Evolutionary conservation across 306 rosid species (phyloP).

Genomic region (barrel medic (Medicago truncatula)): DNA sequence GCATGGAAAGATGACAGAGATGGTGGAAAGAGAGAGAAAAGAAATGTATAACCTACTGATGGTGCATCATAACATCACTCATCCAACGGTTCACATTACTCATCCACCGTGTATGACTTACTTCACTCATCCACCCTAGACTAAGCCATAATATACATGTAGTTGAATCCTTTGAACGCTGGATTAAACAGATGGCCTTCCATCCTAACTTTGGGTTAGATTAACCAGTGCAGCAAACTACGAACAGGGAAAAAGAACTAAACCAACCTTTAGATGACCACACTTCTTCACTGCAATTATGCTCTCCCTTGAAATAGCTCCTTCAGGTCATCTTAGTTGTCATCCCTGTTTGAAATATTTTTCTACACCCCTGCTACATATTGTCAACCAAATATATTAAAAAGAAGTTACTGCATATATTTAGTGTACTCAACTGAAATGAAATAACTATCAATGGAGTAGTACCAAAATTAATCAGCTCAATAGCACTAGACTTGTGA

Average conservation of each 20-base stretch:
- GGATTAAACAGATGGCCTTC: too few relatives aligned
- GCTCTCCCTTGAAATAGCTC: slow-evolving; percentile 92
- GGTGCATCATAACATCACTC: too few relatives aligned
- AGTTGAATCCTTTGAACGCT: not conserved
- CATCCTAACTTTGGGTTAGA: too few relatives aligned
- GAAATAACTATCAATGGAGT: slow-evolving; percentile 56
- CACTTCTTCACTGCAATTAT: slow-evolving; percentile 84
- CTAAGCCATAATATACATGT: not conserved
- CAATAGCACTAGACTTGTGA: slow-evolving; percentile 97
- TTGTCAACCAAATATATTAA: slow-evolving; percentile 16
- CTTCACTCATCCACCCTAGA: too few relatives aligned
- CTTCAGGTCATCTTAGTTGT: slow-evolving; percentile 81
- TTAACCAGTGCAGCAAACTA: too few relatives aligned
- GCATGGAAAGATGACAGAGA: too few relatives aligned
- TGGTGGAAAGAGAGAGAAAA: too few relatives aligned
- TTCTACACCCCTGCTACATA: slow-evolving; percentile 71
- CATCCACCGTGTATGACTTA: too few relatives aligned
- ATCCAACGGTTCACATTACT: too few relatives aligned
- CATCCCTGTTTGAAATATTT: slow-evolving; percentile 71
- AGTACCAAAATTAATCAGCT: slow-evolving; percentile 91
- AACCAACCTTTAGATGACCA: slow-evolving; percentile 63
- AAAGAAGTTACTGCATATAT: not conserved
- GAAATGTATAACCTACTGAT: too few relatives aligned
- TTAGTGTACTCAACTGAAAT: not conserved
- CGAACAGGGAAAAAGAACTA: not conserved